phyloP scores from a whole-genome alignment of 257 asterid genomes.

The Nicotiana undulata region DNA sequence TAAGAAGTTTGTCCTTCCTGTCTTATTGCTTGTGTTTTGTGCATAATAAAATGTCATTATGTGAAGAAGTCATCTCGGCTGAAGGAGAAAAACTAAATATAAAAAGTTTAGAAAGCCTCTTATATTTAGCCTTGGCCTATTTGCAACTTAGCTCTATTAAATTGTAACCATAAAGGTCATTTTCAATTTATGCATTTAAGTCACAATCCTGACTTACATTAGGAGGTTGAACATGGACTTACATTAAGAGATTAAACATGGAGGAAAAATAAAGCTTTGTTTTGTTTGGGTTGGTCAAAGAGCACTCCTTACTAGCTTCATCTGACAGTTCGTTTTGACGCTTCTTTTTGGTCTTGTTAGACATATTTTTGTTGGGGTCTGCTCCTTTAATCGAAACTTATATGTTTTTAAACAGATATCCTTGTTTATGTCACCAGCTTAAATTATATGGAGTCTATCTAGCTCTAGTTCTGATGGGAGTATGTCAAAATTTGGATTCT shows the following conservation, averaged over 20 bases:
- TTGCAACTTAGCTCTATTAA: neutral
- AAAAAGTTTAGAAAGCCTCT: neutral
- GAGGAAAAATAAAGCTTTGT: neutral
- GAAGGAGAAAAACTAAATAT: neutral
- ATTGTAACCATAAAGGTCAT: neutral
- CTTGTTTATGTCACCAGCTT: neutral
- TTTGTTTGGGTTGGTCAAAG: neutral
- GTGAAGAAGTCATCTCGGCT: neutral
- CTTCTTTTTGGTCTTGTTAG: neutral
- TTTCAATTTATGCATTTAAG: neutral
- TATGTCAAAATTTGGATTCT: neutral
- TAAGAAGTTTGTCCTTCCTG: neutral
- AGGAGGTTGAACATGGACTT: neutral
- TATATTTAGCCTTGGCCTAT: neutral
- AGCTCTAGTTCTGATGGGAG: neutral
- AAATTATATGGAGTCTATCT: neutral
- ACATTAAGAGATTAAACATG: neutral
- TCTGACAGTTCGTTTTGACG: neutral
- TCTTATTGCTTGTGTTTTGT: conserved; percentile 1
- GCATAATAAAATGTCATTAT: neutral
- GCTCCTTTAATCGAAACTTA: neutral
- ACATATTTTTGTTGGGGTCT: neutral
- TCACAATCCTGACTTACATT: neutral
- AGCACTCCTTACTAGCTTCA: neutral
- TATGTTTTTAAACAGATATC: neutral